Evolutionary conservation across 1,284 basidiomycete genomes (phyloP).

Genomic region (Heliocybe sulcata): DNA sequence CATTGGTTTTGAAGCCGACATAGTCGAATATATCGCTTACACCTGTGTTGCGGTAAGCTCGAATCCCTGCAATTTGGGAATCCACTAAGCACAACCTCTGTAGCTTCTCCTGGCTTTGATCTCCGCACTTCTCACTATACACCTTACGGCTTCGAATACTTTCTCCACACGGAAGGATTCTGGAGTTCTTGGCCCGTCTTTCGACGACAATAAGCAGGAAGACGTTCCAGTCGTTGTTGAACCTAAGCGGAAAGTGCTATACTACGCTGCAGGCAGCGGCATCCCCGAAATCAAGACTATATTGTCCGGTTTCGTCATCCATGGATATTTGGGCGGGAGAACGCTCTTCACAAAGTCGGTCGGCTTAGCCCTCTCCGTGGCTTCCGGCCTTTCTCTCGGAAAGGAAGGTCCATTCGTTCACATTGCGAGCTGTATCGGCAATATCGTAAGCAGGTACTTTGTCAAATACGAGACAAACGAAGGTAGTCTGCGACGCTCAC

Average conservation of each 20-base stretch:
- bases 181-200: constrained; percentile 53
- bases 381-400: constrained; percentile 77
- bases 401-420: constrained; percentile 98
- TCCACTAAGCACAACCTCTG: constrained; percentile 3
- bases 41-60: constrained; percentile 72
- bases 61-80: no score
- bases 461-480: constrained; percentile 91
- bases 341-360: constrained; percentile 89
- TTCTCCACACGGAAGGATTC: constrained; percentile 87
- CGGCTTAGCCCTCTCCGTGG: constrained; percentile 86
- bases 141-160: constrained; percentile 82
- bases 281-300: constrained; percentile 98
- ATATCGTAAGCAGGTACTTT: constrained; percentile 87
- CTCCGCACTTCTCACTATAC: constrained; percentile 78
- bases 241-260: constrained; percentile 65
- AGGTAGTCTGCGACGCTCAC: constrained; percentile 53
- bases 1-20: constrained; percentile 25
- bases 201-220: constrained; percentile 24
- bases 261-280: constrained; percentile 92
- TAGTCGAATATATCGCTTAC: constrained; percentile 69
- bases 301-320: constrained; percentile 94
- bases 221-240: constrained; percentile 14
- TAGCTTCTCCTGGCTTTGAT: constrained; percentile 67
- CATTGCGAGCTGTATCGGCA: constrained; percentile 91
- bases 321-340: constrained; percentile 90